A percentile compares a stretch with the other conserved stretches of the same genome.
Conservation (phyloP, 1,284 basidiomycete species). For the Boletus hoseneyae region DNA sequence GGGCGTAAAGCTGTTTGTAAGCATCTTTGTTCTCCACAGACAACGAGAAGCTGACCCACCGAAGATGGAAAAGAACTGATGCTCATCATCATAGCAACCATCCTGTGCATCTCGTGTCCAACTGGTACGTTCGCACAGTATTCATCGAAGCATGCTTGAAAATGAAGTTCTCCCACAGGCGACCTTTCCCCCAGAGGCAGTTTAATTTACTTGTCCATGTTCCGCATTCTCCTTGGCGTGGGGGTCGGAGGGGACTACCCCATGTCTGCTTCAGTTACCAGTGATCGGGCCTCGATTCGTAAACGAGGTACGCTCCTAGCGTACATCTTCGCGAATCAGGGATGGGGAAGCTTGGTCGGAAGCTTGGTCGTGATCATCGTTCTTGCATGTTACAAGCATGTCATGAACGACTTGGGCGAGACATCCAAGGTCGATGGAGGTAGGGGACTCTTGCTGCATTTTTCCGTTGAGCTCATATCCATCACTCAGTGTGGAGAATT, state of each 20-base stretch:
- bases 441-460: slow-evolving; percentile 25
- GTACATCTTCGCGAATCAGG: slow-evolving; percentile 75
- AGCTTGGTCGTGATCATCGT: slow-evolving; percentile 68
- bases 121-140: slow-evolving; percentile 35
- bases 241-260: slow-evolving; percentile 85
- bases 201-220: slow-evolving; percentile 61
- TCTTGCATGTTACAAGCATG: slow-evolving; percentile 62
- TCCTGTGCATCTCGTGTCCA: slow-evolving; percentile 51
- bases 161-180: slow-evolving; percentile 23
- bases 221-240: slow-evolving; percentile 69
- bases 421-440: slow-evolving; percentile 67
- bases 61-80: slow-evolving; percentile 76
- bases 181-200: slow-evolving; percentile 42
- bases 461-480: slow-evolving; percentile 28
- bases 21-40: slow-evolving; percentile 18
- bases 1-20: slow-evolving; percentile 65
- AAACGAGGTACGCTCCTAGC: slow-evolving; percentile 73
- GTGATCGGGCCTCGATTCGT: slow-evolving; percentile 65
- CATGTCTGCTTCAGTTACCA: slow-evolving; percentile 68
- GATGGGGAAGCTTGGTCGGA: slow-evolving; percentile 70
- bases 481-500: slow-evolving; percentile 47
- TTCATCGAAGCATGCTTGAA: neutral
- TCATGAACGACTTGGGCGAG: slow-evolving; percentile 55
- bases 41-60: slow-evolving; percentile 9
- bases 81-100: slow-evolving; percentile 72